phyloP scores from a whole-genome alignment of 2,329 filamentous ascomycete species.

The Chaetomiaceae sp. region DNA sequence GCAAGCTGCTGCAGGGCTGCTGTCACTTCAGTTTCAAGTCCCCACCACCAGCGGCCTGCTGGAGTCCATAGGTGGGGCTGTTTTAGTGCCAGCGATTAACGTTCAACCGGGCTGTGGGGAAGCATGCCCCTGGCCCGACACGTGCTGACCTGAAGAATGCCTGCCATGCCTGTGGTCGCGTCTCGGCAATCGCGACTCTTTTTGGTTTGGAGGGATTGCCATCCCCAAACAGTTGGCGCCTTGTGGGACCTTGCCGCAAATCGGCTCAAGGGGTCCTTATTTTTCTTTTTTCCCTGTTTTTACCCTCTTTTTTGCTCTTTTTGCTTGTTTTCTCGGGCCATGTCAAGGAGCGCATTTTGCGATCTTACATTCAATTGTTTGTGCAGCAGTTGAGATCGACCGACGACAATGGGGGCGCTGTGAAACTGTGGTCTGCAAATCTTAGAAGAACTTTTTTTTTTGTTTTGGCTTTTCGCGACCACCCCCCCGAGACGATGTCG shows the following conservation, averaged over 20 bases:
- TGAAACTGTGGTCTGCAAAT: neutral
- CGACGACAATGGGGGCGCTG: neutral
- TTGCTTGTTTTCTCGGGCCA: neutral
- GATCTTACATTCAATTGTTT: too few relatives aligned
- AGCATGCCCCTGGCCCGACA: neutral
- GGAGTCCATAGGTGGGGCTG: too few relatives aligned
- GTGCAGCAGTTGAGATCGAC: neutral
- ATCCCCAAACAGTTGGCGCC: constrained; percentile 6
- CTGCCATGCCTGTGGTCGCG: neutral
- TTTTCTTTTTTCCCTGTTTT: neutral
- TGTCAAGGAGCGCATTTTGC: neutral
- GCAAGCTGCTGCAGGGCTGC: neutral
- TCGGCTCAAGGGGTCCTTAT: neutral
- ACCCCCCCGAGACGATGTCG: constrained; percentile 11
- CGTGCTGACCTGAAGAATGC: too few relatives aligned
- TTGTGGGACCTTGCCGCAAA: constrained; percentile 5
- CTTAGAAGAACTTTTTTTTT: neutral
- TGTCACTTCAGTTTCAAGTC: neutral
- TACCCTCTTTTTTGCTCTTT: neutral
- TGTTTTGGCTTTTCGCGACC: neutral
- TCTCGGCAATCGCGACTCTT: constrained; percentile 6
- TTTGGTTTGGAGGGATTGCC: neutral
- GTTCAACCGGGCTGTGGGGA: neutral
- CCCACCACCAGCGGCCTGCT: neutral
- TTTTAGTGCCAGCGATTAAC: neutral